Evolutionary conservation across 495 filamentous ascomycete species (phyloP), one percentile per base, ranked within the genome.

Genomic region (Echria macrotheca): DNA sequence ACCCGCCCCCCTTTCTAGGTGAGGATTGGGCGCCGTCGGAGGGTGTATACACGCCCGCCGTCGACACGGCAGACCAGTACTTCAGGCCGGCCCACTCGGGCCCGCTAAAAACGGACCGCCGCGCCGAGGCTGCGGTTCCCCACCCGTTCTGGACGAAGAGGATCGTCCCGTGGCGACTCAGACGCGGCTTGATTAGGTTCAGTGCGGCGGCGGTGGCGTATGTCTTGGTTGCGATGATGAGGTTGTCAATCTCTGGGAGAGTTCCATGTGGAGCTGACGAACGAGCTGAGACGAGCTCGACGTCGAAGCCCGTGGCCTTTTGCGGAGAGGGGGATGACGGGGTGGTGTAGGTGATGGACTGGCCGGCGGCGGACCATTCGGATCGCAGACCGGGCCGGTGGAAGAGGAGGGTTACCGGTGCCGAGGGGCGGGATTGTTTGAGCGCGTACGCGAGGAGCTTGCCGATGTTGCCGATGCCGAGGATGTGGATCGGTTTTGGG

Each of bases 111-210:
- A n/a, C n/a, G n/a, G n/a, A n/a, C n/a, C n/a, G n/a, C n/a, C n/a
- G n/a, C n/a, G n/a, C n/a, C n/a, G n/a, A n/a, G n/a, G n/a, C n/a
- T n/a, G n/a, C n/a, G n/a, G n/a, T 63, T 14, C 85, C 88, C 80
- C 91, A 82, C 14, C 87, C 87, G 51, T 91, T 90, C 49, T 91
- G 87, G 7, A 90, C 59, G 23, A 95, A 80, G 12, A 86, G 62
- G 18, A 94, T 72, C 0, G 82, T 83, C 10, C 84, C 85, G 3
- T 76, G 61, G 0, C 61, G 60, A 5, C 64, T 70, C 19, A 95
- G 62, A 1, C 87, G 77, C 38, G 81, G 69, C 10, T 65, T 69
- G 19, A 91, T 64, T 2, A 65, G 54, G 6, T 64, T 41, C 3
- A 93, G 60, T 5, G 85, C 85, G 2, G 61, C 53, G 11, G 73